Base-by-base conservation (phyloP, 2,329 filamentous ascomycete species). In the Xylariaceae sp. region DNA sequence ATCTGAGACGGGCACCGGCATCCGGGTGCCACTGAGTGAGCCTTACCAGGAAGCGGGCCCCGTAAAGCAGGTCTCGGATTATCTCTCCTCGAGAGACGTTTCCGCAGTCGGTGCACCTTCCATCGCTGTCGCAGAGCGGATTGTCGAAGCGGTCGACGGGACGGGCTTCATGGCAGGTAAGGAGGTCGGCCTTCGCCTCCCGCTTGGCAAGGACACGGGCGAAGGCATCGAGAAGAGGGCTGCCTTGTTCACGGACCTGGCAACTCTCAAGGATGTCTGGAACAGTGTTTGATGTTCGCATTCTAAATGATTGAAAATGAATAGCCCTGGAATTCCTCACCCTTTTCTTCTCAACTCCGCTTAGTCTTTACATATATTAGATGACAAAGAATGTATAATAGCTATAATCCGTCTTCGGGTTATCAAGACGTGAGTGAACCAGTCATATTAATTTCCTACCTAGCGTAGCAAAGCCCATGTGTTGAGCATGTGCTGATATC, bases 71-170 rank as follows among this genome's bases (percentile, higher is more conserved):
- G 26, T 48, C 2, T 3, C 61, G 19, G 24, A 56, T 6, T 26
- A 24, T 1, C n/a, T 67, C 3, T 5, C 24, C 3, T 45, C 53
- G 12, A 31, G 55, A 1, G 50, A 52, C 2, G 51, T 23, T 17
- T 23, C 47, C n/a, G 24, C 36, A 8, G 44, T 14, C 4, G 59
- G 48, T 4, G 39, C 59, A 3, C 24, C 58, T n/a, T 43, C 65
- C 7, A 36, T 45, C 12, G 33, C 55, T 3, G 56, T 67, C 4
- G 66, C 63, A 1, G 43, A 62, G 31, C 60, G 64, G 11, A 66
- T 69, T 7, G 60, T 69, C 28, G 66, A 69, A 34, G 53, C 62
- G 0, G 56, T 70, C 16, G 66, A 69, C 41, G 58, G 61, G 11
- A 69, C 64, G 9, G 67, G 68, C 8, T 12, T 53, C 2, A 55